Evolutionary conservation across 2,329 filamentous ascomycete genomes (phyloP), one percentile per base, ranked within the genome.

Genomic region (Chaetoscypha palmicola): DNA sequence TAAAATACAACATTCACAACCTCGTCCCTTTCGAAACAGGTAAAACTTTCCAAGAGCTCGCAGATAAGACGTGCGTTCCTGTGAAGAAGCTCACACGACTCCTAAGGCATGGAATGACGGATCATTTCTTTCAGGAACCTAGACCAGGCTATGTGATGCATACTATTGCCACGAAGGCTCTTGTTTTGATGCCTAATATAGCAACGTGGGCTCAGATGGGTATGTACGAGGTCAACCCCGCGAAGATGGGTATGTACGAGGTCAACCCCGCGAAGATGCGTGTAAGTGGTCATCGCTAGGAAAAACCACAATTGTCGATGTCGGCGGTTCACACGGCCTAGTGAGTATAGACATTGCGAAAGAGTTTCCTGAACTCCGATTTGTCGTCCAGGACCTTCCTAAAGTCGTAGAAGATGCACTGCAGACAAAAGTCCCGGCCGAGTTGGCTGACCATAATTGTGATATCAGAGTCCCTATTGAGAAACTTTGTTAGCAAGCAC

Each of bases 401-500:
- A 65, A 63, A 51, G 71, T 68, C 16, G 59, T 74, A 12, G 63
- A 64, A 59, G 60, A 11, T 50, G 36, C 42, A n/a, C n/a, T n/a
- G 16, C 52, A 26, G 58, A 56, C 0, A 56, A 44, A 46, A 14
- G 28, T 47, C 3, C 47, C 50, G 1, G 34, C 41, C 12, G 40
- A 52, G 2, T 35, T 56, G 10, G 47, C 45, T 14, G 22, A 34
- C 26, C 52, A 54, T 19, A 45, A n/a, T n/a, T n/a, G n/a, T n/a
- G n/a, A n/a, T n/a, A n/a, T n/a, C n/a, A n/a, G n/a, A n/a, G n/a
- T n/a, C n/a, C n/a, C n/a, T n/a, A n/a, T n/a, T n/a, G n/a, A n/a
- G n/a, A n/a, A n/a, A n/a, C n/a, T n/a, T n/a, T n/a, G n/a, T n/a
- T n/a, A n/a, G n/a, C n/a, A n/a, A n/a, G n/a, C n/a, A n/a, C n/a